phyloP scores from a whole-genome alignment of 257 asterid species.

The Euphrasia confusa region DNA sequence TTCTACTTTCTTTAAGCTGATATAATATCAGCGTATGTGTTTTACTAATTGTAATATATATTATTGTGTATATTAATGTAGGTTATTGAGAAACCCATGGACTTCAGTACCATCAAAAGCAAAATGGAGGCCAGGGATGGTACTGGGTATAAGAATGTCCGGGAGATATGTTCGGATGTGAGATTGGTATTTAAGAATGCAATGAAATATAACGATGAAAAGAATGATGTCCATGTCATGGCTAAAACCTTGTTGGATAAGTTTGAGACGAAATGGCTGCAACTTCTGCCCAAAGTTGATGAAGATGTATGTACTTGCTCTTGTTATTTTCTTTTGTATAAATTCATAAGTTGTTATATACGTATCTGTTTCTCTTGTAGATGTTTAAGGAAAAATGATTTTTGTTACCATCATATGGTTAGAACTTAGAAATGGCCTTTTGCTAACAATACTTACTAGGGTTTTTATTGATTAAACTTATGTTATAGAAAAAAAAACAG shows the following conservation, averaged over 20 bases:
- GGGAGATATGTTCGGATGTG: conserved; percentile 83
- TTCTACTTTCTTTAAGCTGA: background rate
- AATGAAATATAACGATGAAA: conserved; percentile 78
- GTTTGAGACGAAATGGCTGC: conserved; percentile 88
- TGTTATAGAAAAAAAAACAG: too few species aligned
- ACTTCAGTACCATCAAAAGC: conserved; percentile 73
- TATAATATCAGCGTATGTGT: conserved; percentile 9
- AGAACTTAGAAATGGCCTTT: background rate
- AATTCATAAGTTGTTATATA: background rate
- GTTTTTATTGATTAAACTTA: too few species aligned
- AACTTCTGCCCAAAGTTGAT: conserved; percentile 85
- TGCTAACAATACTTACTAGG: too few species aligned
- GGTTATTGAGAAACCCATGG: conserved; percentile 98
- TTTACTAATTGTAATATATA: background rate
- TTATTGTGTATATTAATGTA: conserved; percentile 21
- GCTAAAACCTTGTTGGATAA: conserved; percentile 72
- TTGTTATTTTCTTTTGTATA: conserved; percentile 1
- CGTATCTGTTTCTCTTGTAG: conserved; percentile 1
- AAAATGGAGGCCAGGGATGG: conserved; percentile 91
- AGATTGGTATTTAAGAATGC: conserved; percentile 89
- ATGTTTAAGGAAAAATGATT: background rate
- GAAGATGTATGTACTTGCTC: conserved; percentile 82
- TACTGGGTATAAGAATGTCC: conserved; percentile 71
- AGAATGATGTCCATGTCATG: conserved; percentile 83
- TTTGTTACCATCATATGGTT: background rate